These are phyloP conservation scores for Penicillium sp. DNA, from an alignment of 2,329 filamentous ascomycete species.

Conservation along the genomic window DNA sequence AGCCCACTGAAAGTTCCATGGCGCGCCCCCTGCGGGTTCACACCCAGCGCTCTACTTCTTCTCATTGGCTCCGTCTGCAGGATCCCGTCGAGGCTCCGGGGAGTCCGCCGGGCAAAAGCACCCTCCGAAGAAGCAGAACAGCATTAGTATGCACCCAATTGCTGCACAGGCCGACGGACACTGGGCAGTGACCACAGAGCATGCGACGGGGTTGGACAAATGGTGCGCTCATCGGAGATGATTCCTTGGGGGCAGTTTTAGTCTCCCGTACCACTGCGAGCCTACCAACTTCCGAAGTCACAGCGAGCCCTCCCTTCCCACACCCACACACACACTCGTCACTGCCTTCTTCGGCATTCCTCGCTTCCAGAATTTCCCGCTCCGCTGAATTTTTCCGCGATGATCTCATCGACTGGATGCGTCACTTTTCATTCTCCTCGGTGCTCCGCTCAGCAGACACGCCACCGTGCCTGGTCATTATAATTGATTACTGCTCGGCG, in stretches of 20 bases:
- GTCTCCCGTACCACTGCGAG: not conserved
- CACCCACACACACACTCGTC: not conserved
- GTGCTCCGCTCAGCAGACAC: not conserved
- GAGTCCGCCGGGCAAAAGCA: constrained; percentile 16
- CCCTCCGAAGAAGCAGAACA: not conserved
- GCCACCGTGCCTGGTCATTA: not conserved
- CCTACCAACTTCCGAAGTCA: too few species aligned
- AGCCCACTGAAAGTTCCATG: constrained; percentile 6
- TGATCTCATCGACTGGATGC: constrained; percentile 18
- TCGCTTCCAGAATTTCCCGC: constrained; percentile 1
- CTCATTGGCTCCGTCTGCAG: constrained; percentile 15
- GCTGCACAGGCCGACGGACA: not conserved
- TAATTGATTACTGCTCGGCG: not conserved
- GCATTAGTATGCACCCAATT: not conserved
- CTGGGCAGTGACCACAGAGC: not conserved
- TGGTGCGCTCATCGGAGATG: not conserved
- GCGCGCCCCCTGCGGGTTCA: not conserved
- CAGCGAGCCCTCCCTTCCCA: not conserved
- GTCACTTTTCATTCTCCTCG: not conserved
- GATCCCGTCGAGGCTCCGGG: constrained; percentile 23
- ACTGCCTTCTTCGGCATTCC: not conserved
- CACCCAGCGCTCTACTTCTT: fast-evolving
- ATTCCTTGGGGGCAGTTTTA: not conserved
- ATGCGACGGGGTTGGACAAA: not conserved
- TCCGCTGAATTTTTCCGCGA: not conserved